A percentile compares a stretch with the other conserved stretches of the same genome.
phyloP scores from a whole-genome alignment of 352 stramenopile species.

The Phytophthora constricta region DNA sequence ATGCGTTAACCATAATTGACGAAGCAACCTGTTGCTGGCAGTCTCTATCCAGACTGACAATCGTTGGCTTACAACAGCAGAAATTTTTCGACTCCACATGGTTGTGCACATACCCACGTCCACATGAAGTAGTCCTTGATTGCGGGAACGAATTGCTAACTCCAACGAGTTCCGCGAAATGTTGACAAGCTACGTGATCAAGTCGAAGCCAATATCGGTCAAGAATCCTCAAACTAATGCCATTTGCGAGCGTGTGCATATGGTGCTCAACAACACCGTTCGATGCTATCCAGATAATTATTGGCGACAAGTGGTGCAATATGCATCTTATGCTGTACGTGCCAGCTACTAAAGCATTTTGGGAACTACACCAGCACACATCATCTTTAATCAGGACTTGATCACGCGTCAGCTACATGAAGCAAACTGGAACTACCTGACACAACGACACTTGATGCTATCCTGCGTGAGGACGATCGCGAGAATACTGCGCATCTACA shows the following conservation, averaged over 20 bases:
- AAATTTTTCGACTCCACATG: neutral
- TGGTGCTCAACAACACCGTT: neutral
- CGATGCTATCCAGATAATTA: neutral
- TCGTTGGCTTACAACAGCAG: neutral
- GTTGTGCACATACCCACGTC: neutral
- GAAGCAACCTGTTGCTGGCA: neutral
- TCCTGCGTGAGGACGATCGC: constrained; percentile 4
- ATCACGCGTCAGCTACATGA: constrained; percentile 5
- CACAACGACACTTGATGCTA: constrained; percentile 5
- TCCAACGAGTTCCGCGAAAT: neutral
- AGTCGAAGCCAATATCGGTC: neutral
- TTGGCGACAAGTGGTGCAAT: constrained; percentile 9
- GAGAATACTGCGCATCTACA: neutral
- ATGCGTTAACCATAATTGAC: neutral
- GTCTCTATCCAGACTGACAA: neutral
- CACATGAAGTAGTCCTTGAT: neutral
- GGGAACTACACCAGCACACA: constrained; percentile 4
- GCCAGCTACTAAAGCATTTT: constrained; percentile 8
- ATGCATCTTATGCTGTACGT: neutral
- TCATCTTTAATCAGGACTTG: neutral
- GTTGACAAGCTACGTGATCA: neutral
- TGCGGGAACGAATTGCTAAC: neutral
- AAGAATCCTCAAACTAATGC: neutral
- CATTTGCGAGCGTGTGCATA: neutral
- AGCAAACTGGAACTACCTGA: constrained; percentile 10